Conservation (phyloP, 192 early-diverging fungal species). For the Coemansia sp. region DNA sequence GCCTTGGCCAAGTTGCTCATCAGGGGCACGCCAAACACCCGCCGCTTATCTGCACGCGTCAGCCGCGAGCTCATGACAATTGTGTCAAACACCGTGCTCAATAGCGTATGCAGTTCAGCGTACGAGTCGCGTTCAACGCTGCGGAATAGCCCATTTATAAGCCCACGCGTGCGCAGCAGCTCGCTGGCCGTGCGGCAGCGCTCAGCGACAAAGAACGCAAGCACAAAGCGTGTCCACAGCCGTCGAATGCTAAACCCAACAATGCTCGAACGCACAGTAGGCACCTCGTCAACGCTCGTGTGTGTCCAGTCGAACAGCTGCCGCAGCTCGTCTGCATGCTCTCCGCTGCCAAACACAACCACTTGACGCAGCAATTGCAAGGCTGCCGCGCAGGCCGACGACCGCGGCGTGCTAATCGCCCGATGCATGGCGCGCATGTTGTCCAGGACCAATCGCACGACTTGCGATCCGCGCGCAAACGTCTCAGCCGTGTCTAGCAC, state of each 20-base stretch:
- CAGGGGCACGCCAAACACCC: conserved; percentile 24
- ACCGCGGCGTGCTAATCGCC: conserved; percentile 30
- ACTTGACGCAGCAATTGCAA: conserved; percentile 36
- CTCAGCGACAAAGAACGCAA: conserved; percentile 39
- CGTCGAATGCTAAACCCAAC: conserved; percentile 36
- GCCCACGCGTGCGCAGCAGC: conserved; percentile 18
- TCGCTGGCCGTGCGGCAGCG: conserved; percentile 20
- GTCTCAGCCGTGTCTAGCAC: conserved; percentile 20
- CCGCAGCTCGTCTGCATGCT: conserved; percentile 29
- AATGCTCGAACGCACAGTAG: conserved; percentile 14
- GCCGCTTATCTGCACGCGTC: conserved; percentile 19
- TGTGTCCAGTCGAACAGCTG: conserved; percentile 43
- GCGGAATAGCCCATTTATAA: conserved; percentile 26
- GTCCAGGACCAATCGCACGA: conserved; percentile 26
- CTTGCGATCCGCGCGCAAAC: conserved; percentile 13
- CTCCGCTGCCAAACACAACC: conserved; percentile 30
- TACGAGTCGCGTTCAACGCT: conserved; percentile 41
- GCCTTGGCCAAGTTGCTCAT: conserved; percentile 31
- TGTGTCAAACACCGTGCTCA: conserved; percentile 14
- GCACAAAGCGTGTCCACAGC: conserved; percentile 47
- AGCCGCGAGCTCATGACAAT: conserved; percentile 30
- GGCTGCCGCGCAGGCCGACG: conserved; percentile 25
- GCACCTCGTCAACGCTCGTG: conserved; percentile 14
- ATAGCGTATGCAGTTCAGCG: conserved; percentile 27
- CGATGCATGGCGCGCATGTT: conserved; percentile 24